Evolutionary conservation across 768 basidiomycete species (phyloP), one percentile per base, ranked within the genome.

Genomic region (Naematelia encephala): DNA sequence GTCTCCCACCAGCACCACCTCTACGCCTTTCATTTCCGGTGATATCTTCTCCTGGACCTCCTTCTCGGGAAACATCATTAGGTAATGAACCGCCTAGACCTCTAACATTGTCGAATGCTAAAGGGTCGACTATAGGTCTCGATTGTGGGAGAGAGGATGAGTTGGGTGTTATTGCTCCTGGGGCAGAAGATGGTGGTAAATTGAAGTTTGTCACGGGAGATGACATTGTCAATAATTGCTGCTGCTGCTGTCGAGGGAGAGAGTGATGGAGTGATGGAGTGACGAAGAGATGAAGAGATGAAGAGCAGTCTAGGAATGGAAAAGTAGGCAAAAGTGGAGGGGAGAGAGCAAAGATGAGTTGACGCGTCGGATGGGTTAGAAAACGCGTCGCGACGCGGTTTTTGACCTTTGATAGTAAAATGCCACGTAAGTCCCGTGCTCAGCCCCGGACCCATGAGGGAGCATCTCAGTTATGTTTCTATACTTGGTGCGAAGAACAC

Each of bases 81-180:
- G 59, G 51, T 12, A 51, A 13, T 3, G 68, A 57, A 3, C 71
- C 71, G 25, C 51, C 58, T 11, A 73, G 53, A 16, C 71, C 71
- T 19, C 58, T 66, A 3, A 73, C 62, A 58, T 66, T 59, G 61
- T 73, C 60, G 54, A 73, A 73, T 25, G 68, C 68, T 19, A 64
- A 22, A 3, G 71, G 71, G 50, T 73, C 67, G 45, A 73, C 50
- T 4, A 63, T 61, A 2, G 63, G 66, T 51, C 66, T 46, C 5
- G 71, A 73, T 21, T 60, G 52, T 4, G 65, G 66, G 5, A 66
- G 47, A 19, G 66, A 66, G 19, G 68, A 69, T 2, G 68, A 64
- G 28, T 63, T 54, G 22, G 67, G 67, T 4, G 66, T 58, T 21
- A 45, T 57, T 5, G 51, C 56, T 1, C 45, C 58, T 21, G 66